Base-by-base conservation (phyloP, 202 grass and related monocot species). In the Eragrostis tef region DNA sequence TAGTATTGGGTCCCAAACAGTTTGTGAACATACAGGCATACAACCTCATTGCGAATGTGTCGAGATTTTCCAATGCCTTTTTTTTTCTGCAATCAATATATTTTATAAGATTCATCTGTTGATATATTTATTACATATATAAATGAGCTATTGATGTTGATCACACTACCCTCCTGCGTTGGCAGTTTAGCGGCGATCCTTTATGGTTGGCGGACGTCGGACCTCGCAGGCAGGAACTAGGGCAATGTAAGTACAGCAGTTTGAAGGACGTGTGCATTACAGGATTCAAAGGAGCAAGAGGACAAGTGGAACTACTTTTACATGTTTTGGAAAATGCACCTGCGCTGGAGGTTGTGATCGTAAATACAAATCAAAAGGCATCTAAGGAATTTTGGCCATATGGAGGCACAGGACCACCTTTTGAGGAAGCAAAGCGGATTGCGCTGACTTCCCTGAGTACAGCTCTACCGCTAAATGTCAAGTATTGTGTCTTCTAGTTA, bases 191-290 rank as follows among this genome's bases (percentile, higher is more conserved):
- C 9, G 24, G 24, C 0, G 5, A 1, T 0, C 0, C 3, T 19
- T 75, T 59, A 75, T 75, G 72, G 72, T 59, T 75, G 34, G 72
- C 72, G 12, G n/a, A 75, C 0, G 6, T 9, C 11, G 72, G 72
- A 16, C 72, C 72, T 44, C 52, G 72, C n/a, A 75, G 72, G 34
- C 34, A 75, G 3, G 72, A 59, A 1, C 0, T 75, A 16, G 52
- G 72, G 2, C 51, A 42, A 58, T 57, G 71, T 12, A 24, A 73
- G 21, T 74, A 74, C 11, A 42, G 9, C 9, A 24, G 12, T 22
- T 74, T 74, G 71, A 74, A 56, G 71, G 54, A 56, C 10, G 39
- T 74, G 2, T 14, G 29, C 0, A 41, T 74, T 22, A 41, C 71
- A 22, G 50, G 29, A 22, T 74, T 74, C 17, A 74, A 74, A 22